Evolutionary conservation across 2,329 filamentous ascomycete genomes (phyloP).

Genomic region (Hypoxylon sp.): DNA sequence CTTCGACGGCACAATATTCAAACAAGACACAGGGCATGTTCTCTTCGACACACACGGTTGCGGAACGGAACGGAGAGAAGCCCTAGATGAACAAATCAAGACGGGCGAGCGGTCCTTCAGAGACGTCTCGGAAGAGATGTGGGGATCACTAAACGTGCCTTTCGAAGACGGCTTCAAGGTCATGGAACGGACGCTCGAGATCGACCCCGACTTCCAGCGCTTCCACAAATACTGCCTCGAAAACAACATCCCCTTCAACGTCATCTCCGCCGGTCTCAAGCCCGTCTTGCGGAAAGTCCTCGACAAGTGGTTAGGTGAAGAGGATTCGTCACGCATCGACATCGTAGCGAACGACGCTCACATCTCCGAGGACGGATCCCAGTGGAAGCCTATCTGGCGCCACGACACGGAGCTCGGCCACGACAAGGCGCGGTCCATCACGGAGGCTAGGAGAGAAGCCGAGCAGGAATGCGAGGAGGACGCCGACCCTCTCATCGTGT

Average conservation of each 20-base stretch:
- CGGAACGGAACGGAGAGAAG: slow-evolving; percentile 67
- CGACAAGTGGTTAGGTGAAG: slow-evolving; percentile 75
- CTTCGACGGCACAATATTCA: slow-evolving; percentile 81
- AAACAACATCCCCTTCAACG: slow-evolving; percentile 76
- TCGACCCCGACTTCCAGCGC: slow-evolving; percentile 73
- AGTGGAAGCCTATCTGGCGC: slow-evolving; percentile 77
- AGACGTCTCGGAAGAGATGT: slow-evolving; percentile 81
- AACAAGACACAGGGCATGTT: slow-evolving; percentile 79
- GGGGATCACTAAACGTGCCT: slow-evolving; percentile 75
- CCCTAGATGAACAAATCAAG: slow-evolving; percentile 75
- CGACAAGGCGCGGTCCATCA: slow-evolving; percentile 76
- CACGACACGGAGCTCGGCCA: slow-evolving; percentile 76
- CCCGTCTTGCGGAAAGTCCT: slow-evolving; percentile 74
- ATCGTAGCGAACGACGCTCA: slow-evolving; percentile 78
- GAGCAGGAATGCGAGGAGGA: slow-evolving; percentile 70
- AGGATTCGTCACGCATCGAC: slow-evolving; percentile 71
- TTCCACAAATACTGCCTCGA: slow-evolving; percentile 76
- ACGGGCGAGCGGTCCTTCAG: slow-evolving; percentile 76
- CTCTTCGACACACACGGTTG: slow-evolving; percentile 77
- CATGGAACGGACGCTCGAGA: slow-evolving; percentile 73
- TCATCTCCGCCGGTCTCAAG: slow-evolving; percentile 78
- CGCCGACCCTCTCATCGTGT: slow-evolving; percentile 76
- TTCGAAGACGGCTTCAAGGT: slow-evolving; percentile 78
- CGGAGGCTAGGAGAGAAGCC: slow-evolving; percentile 70
- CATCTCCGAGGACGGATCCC: slow-evolving; percentile 69